Evolutionary conservation across 495 filamentous ascomycete genomes (phyloP), one percentile per base, ranked within the genome.

Genomic region (Cenococcum geophilum): DNA sequence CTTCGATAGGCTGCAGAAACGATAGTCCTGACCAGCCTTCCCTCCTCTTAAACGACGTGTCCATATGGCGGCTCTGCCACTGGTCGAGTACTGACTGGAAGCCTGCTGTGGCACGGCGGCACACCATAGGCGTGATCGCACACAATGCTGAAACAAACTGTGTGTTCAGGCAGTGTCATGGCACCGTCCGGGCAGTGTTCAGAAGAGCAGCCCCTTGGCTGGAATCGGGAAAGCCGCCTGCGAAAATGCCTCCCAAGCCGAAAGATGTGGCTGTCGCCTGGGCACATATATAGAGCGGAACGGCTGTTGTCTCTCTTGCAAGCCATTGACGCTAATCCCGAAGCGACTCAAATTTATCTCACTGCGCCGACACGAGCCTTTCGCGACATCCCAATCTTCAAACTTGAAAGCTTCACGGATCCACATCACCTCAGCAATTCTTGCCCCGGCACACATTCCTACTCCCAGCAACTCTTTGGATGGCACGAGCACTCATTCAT

Each of bases 51-150:
- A 45, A 14, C 14, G 40, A 45, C 40, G 40, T 45, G 40, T 45
- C 40, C 40, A 14, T 4, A 14, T 45, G 18, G 40, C 11, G 23
- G 21, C 18, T 32, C 23, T 25, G 18, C 21, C 18, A 52, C 49
- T 52, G 21, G 49, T 23, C 49, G 23, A 27, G 49, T 52, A 21
- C 21, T 51, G 20, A 47, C 14, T 16, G 42, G 42, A 21, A 12
- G 21, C 48, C 23, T 14, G 14, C 48, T 51, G 48, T 51, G 48
- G 48, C 48, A 16, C 48, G 48, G 48, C 48, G 48, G 48, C 48
- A 51, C 18, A 23, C 25, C 18, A 23, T 23, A 23, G 49, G 25
- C 49, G 48, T 32, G 49, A 52, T 32, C 25, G 18, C 18, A 27
- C 25, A 32, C 49, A 6, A 18, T 45, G 49, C 25, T 52, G 49